These are phyloP conservation scores for Penicillium psychrosexuale DNA, from an alignment of 2,329 filamentous ascomycete species.

Conservation along the genomic window DNA sequence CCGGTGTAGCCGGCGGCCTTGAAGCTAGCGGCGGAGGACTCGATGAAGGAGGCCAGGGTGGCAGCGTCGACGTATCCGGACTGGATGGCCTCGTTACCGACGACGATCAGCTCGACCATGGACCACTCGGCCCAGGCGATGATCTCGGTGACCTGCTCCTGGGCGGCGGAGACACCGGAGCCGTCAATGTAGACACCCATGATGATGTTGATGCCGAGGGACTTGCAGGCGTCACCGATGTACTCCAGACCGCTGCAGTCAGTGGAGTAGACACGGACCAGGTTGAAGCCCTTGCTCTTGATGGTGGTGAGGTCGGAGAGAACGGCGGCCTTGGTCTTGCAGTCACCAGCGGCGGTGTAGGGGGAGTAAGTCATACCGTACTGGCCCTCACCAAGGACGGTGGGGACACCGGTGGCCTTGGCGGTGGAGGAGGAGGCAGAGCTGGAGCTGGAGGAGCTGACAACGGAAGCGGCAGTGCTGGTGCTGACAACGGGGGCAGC, in stretches of 20 bases:
- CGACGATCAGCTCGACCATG: constrained; percentile 72
- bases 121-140: constrained; percentile 70
- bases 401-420: constrained; percentile 6
- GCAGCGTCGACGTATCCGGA: constrained; percentile 63
- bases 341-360: constrained; percentile 57
- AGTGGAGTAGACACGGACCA: constrained; percentile 82
- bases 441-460: constrained; percentile 12
- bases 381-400: constrained; percentile 44
- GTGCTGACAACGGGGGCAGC: constrained; percentile 10
- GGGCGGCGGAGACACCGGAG: constrained; percentile 58
- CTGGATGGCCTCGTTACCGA: constrained; percentile 90
- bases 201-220: constrained; percentile 72
- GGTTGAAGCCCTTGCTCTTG: constrained; percentile 63
- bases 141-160: constrained; percentile 72
- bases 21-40: constrained; percentile 57
- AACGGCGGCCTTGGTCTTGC: constrained; percentile 63
- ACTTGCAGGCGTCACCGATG: constrained; percentile 66
- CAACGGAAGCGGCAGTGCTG: constrained; percentile 9
- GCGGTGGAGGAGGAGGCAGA: constrained; percentile 18
- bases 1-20: constrained; percentile 65
- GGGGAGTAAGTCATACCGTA: constrained; percentile 81
- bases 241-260: constrained; percentile 80
- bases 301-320: constrained; percentile 60
- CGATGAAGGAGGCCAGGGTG: constrained; percentile 69
- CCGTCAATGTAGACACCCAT: constrained; percentile 81